phyloP scores from a whole-genome alignment of 2,329 filamentous ascomycete genomes.

The Sclerotiophoma versabilis region DNA sequence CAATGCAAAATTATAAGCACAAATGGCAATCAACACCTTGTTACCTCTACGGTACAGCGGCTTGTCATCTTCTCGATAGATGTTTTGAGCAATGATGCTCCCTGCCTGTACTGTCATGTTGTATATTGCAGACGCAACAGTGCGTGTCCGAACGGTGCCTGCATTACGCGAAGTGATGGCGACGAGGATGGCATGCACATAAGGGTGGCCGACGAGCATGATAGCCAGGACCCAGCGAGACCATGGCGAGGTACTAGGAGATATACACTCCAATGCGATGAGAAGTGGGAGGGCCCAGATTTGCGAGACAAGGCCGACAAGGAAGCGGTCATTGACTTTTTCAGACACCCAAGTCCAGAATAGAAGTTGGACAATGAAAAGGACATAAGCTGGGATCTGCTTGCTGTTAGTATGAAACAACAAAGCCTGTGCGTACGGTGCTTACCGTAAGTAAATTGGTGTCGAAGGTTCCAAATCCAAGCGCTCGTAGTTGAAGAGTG shows the following conservation, averaged over 20 bases:
- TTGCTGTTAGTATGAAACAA: background rate
- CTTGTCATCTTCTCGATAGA: slow-evolving; percentile 64
- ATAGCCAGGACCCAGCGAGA: slow-evolving; percentile 48
- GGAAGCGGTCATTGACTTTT: slow-evolving; percentile 60
- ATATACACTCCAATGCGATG: slow-evolving; percentile 46
- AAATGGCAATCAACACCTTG: slow-evolving; percentile 60
- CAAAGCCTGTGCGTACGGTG: background rate
- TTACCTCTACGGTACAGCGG: slow-evolving; percentile 62
- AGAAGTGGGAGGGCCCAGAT: slow-evolving; percentile 51
- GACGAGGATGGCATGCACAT: slow-evolving; percentile 55
- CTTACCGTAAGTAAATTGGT: slow-evolving; percentile 49
- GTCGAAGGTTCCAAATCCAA: slow-evolving; percentile 48
- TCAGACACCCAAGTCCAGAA: slow-evolving; percentile 59
- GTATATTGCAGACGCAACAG: slow-evolving; percentile 53
- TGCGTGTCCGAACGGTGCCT: slow-evolving; percentile 53
- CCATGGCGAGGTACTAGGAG: slow-evolving; percentile 46
- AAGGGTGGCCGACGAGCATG: slow-evolving; percentile 53
- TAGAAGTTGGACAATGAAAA: slow-evolving; percentile 59
- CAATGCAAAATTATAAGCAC: slow-evolving; percentile 57
- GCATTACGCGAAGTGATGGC: slow-evolving; percentile 53
- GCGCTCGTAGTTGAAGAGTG: slow-evolving; percentile 43
- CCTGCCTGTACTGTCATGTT: slow-evolving; percentile 50
- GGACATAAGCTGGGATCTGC: slow-evolving; percentile 54
- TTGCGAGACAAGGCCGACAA: slow-evolving; percentile 53
- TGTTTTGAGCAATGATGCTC: slow-evolving; percentile 47